Conservation (phyloP, 306 rosid species). For the Pterocarpus santalinus region DNA sequence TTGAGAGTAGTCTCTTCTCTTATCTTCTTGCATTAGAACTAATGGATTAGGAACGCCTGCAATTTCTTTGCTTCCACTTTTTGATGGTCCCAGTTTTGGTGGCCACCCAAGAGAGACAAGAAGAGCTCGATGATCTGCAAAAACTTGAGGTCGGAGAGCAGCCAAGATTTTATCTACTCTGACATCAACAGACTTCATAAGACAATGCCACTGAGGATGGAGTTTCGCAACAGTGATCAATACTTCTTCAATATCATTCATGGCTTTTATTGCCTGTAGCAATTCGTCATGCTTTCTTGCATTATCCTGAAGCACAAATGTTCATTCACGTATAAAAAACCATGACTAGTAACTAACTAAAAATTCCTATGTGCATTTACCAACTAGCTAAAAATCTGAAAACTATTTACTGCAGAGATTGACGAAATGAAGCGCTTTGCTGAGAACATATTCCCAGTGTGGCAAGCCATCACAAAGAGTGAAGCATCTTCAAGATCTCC, state of each 20-base stretch:
- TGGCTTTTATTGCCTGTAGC: slow-evolving; percentile 66
- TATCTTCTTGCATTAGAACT: slow-evolving; percentile 70
- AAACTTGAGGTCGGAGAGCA: slow-evolving; percentile 72
- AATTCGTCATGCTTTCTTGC: slow-evolving; percentile 66
- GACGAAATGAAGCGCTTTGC: slow-evolving; percentile 56
- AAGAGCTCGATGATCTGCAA: slow-evolving; percentile 81
- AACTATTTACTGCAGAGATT: slow-evolving; percentile 51
- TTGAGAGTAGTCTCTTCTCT: slow-evolving; percentile 61
- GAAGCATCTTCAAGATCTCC: slow-evolving; percentile 93
- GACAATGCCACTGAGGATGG: slow-evolving; percentile 66
- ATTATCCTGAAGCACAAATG: slow-evolving; percentile 57
- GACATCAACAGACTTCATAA: slow-evolving; percentile 67
- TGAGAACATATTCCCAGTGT: slow-evolving; percentile 58
- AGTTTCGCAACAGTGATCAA: slow-evolving; percentile 47
- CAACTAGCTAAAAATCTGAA: slow-evolving; percentile 19
- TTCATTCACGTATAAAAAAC: slow-evolving; percentile 33
- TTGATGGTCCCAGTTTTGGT: slow-evolving; percentile 65
- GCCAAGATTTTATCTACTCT: slow-evolving; percentile 70
- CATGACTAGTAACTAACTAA: slow-evolving; percentile 18
- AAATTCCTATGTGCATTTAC: slow-evolving; percentile 36
- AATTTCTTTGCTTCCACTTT: slow-evolving; percentile 48
- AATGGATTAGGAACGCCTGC: slow-evolving; percentile 66
- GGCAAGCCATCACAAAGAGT: slow-evolving; percentile 64
- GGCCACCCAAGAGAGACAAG: slow-evolving; percentile 87
- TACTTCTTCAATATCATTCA: slow-evolving; percentile 69